Evolutionary conservation across 2,329 filamentous ascomycete genomes (phyloP).

Genomic region (Fusarium pseudoanthophilum): DNA sequence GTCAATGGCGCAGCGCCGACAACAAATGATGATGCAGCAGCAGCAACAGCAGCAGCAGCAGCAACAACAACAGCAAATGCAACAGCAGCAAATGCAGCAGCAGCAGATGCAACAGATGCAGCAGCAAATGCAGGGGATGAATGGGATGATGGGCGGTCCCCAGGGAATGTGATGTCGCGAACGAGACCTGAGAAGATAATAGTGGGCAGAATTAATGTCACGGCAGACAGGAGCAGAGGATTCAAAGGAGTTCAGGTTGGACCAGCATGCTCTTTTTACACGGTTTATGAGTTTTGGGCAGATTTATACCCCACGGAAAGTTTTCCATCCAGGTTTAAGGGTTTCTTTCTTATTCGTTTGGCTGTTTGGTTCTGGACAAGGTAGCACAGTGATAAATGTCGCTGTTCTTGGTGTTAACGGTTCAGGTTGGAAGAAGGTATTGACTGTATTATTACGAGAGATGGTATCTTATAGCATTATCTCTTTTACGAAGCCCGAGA

Average conservation of each 20-base stretch:
- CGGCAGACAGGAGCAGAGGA: conserved; percentile 13
- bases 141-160: conserved; percentile 63
- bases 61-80: conserved; percentile 45
- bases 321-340: conserved; percentile 38
- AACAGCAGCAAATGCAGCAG: conserved; percentile 39
- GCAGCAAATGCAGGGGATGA: conserved; percentile 42
- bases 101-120: conserved; percentile 43
- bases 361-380: conserved; percentile 21
- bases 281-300: conserved; percentile 39
- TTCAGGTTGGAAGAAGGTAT: conserved; percentile 10
- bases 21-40: conserved; percentile 48
- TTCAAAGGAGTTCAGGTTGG: conserved; percentile 38
- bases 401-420: conserved; percentile 35
- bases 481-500: not conserved
- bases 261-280: conserved; percentile 17
- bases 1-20: conserved; percentile 47
- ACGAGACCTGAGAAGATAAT: not conserved
- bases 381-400: conserved; percentile 14
- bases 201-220: conserved; percentile 17
- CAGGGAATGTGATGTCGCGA: conserved; percentile 56
- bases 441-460: conserved; percentile 14
- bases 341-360: conserved; percentile 19
- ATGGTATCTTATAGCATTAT: not conserved
- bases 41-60: conserved; percentile 44
- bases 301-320: conserved; percentile 49